Conservation (phyloP, 1,139 yeast genomes). For the Geotrichum europaeum region DNA sequence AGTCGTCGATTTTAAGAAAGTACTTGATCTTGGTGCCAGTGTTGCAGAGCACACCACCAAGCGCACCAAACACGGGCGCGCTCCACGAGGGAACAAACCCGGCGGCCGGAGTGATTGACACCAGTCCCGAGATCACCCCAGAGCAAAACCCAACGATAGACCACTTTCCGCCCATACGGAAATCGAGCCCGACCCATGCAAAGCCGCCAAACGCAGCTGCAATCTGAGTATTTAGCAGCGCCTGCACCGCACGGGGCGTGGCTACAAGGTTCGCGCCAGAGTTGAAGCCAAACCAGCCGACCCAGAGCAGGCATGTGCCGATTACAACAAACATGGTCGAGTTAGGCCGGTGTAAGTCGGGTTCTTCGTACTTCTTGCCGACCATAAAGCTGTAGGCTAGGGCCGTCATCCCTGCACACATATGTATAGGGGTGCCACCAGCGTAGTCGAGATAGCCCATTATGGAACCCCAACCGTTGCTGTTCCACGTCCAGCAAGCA, state of each 20-base stretch:
- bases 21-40: slow-evolving; percentile 37
- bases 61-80: slow-evolving; percentile 33
- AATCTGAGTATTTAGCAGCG: slow-evolving; percentile 32
- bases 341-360: slow-evolving; percentile 24
- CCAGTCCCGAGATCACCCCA: slow-evolving; percentile 39
- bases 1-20: slow-evolving; percentile 35
- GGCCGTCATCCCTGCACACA: slow-evolving; percentile 54
- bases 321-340: slow-evolving; percentile 39
- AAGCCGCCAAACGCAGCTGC: slow-evolving; percentile 35
- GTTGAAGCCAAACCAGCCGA: slow-evolving; percentile 88
- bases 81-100: slow-evolving; percentile 37
- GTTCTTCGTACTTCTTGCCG: slow-evolving; percentile 37
- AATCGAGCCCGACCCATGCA: slow-evolving; percentile 34
- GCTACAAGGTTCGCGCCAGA: slow-evolving; percentile 71
- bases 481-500: slow-evolving; percentile 63
- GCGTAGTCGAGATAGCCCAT: slow-evolving; percentile 56
- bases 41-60: slow-evolving; percentile 36
- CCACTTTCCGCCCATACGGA: slow-evolving; percentile 29
- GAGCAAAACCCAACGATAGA: slow-evolving; percentile 38
- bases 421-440: slow-evolving; percentile 60
- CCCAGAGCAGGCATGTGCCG: slow-evolving; percentile 53
- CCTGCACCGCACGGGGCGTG: slow-evolving; percentile 42
- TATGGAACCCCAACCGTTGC: slow-evolving; percentile 49
- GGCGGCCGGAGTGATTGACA: slow-evolving; percentile 39
- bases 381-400: slow-evolving; percentile 54